Base-by-base conservation (phyloP, 2,329 filamentous ascomycete species). In the Graphium sp. region DNA sequence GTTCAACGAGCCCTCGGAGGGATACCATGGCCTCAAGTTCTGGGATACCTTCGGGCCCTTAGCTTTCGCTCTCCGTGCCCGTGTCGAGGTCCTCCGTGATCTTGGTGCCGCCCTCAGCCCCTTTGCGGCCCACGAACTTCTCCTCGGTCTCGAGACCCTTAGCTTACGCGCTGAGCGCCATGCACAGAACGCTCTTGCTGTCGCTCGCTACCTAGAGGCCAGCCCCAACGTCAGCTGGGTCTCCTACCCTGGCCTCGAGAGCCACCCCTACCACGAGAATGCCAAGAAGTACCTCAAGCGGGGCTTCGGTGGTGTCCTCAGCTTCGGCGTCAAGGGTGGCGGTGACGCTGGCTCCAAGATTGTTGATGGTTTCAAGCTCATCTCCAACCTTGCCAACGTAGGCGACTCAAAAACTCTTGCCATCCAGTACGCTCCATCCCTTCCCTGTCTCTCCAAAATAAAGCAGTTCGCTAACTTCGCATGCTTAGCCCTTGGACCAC, bases 381-480 rank as follows among this genome's bases (percentile, higher is more conserved):
- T 95, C 43, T 92, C 83, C 12, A 94, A 95, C 55, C 60, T 95
- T 40, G 89, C 89, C 33, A 98, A 98, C 48, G 85, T 95, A 17
- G 87, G 87, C 33, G 87, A 95, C 50, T 81, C 80, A 27, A 95
- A 95, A 67, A 92, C 85, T 6, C 60, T 94, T 36, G 85, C 85
- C 15, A 92, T 94, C 41, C 85, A 94, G 52, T 55, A 29, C 41
- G 52, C 45, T 7, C 2, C 11, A n/a, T 17, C 15, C 22, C 26
- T 10, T 4, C 10, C 21, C 7, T 6, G 13, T 24, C 12, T 22
- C 18, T 13, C 24, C 12, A 29, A 17, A 22, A 22, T n/a, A 7
- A 24, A n/a, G 11, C 30, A 26, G 18, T 24, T 18, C 29, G 17
- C 21, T 31, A 27, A 32, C 17, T 12, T 7, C 11, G 16, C 3